A percentile compares a stretch with the other conserved stretches of the same genome.
phyloP scores from a whole-genome alignment of 306 rosid species.

The Inga laurina region DNA sequence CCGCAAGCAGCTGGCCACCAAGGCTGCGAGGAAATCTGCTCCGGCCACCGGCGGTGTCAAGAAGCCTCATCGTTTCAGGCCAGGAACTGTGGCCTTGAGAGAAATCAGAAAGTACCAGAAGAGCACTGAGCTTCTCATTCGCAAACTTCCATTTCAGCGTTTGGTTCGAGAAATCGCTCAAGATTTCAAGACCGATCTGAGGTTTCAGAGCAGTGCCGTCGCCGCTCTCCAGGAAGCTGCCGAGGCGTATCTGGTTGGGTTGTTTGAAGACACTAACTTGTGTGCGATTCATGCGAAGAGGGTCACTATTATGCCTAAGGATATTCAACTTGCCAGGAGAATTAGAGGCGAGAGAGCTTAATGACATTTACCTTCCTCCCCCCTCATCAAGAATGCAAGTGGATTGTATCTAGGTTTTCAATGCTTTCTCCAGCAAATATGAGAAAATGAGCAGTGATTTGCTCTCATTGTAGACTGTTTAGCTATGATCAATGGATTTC shows the following conservation, averaged over 20 bases:
- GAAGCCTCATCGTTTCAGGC: conserved; percentile 27
- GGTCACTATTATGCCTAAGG: neutral
- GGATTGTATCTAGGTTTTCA: neutral
- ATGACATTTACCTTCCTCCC: neutral
- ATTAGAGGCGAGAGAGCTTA: neutral
- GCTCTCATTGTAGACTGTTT: neutral
- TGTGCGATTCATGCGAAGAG: neutral
- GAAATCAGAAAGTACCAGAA: conserved; percentile 35
- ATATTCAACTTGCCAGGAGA: neutral
- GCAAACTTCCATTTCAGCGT: conserved; percentile 29
- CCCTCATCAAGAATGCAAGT: neutral
- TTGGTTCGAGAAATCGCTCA: conserved; percentile 24
- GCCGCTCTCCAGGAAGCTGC: conserved; percentile 1
- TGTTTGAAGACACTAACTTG: neutral
- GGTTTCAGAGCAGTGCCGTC: conserved; percentile 19
- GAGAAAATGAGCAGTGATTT: neutral
- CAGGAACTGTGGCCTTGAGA: conserved; percentile 15
- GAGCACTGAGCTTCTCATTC: conserved; percentile 27
- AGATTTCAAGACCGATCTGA: conserved; percentile 24
- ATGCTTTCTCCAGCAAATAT: neutral
- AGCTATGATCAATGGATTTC: neutral
- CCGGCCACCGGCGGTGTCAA: conserved; percentile 22
- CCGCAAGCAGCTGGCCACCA: conserved; percentile 20
- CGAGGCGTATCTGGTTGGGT: neutral
- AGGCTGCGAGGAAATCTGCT: conserved; percentile 14